Conservation (phyloP, 2,329 filamentous ascomycete species). For the Huntiella bhutanensis region DNA sequence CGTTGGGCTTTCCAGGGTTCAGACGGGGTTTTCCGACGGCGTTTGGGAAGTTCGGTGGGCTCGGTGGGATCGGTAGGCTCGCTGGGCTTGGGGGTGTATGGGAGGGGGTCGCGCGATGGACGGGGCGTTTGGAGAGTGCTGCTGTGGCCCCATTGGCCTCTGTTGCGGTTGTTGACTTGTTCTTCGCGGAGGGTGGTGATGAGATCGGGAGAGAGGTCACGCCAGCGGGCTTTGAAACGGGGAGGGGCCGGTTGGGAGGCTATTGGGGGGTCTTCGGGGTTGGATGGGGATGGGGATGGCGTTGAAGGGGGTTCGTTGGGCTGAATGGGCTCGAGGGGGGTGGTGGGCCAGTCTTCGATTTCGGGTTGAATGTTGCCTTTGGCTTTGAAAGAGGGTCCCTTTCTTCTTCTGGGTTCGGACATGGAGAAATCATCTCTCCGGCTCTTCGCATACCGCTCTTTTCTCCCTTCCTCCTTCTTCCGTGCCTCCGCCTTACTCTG, state of each 20-base stretch:
- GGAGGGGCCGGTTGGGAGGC: background rate
- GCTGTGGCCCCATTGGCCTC: background rate
- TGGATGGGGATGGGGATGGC: too few relatives aligned
- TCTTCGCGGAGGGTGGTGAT: background rate
- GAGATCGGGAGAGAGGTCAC: background rate
- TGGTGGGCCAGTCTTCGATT: too few relatives aligned
- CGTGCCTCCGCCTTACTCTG: too few relatives aligned
- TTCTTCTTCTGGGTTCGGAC: too few relatives aligned
- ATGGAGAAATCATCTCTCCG: too few relatives aligned
- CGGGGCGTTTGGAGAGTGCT: background rate
- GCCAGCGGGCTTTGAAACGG: slow-evolving; percentile 5
- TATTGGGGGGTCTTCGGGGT: background rate
- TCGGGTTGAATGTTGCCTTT: too few relatives aligned
- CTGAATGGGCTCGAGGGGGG: too few relatives aligned
- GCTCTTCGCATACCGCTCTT: too few relatives aligned
- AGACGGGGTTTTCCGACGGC: background rate
- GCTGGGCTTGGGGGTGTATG: background rate
- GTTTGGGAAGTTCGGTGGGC: background rate
- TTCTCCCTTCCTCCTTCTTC: too few relatives aligned
- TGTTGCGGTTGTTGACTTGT: background rate
- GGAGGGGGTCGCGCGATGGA: background rate
- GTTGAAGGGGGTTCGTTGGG: too few relatives aligned
- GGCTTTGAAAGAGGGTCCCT: too few relatives aligned
- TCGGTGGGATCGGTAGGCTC: too few relatives aligned
- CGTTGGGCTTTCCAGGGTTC: slow-evolving; percentile 61